These are phyloP conservation scores for Lichtheimia corymbifera DNA, from an alignment of 371 early-diverging fungal species.

Conservation along the genomic window DNA sequence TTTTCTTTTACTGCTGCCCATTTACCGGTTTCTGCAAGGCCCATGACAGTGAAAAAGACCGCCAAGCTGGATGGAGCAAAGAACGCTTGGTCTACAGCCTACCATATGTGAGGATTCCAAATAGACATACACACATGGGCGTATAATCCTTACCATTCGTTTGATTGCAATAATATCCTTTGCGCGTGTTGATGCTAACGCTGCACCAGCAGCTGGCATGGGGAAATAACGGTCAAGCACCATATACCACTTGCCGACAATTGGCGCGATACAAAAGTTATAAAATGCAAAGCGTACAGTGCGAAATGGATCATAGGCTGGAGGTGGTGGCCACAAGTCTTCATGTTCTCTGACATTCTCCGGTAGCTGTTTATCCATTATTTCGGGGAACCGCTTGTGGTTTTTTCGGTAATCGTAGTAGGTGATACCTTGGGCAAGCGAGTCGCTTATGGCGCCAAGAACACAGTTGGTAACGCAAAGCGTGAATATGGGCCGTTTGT, in stretches of 20 bases:
- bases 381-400: slow-evolving; percentile 11
- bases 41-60: slow-evolving; percentile 69
- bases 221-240: slow-evolving; percentile 71
- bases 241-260: slow-evolving; percentile 75
- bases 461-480: slow-evolving; percentile 71
- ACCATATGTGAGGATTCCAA: background rate
- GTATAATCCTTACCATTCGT: slow-evolving; percentile 33
- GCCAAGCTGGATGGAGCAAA: slow-evolving; percentile 78
- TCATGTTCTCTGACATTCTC: slow-evolving; percentile 13
- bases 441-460: slow-evolving; percentile 70
- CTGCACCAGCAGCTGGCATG: slow-evolving; percentile 31
- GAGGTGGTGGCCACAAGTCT: slow-evolving; percentile 17
- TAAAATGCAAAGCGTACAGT: slow-evolving; percentile 68
- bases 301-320: slow-evolving; percentile 34
- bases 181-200: slow-evolving; percentile 16
- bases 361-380: slow-evolving; percentile 20
- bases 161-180: slow-evolving; percentile 35
- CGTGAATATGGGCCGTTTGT: slow-evolving; percentile 66
- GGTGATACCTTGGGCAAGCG: slow-evolving; percentile 65
- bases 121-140: background rate
- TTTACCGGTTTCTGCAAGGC: slow-evolving; percentile 60
- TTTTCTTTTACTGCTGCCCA: slow-evolving; percentile 63
- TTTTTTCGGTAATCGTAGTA: slow-evolving; percentile 25
- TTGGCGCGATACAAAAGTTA: slow-evolving; percentile 73
- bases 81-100: slow-evolving; percentile 60